Evolutionary conservation across 2,329 filamentous ascomycete species (phyloP), one percentile per base, ranked within the genome.

Genomic region (Biscogniauxia sp.): DNA sequence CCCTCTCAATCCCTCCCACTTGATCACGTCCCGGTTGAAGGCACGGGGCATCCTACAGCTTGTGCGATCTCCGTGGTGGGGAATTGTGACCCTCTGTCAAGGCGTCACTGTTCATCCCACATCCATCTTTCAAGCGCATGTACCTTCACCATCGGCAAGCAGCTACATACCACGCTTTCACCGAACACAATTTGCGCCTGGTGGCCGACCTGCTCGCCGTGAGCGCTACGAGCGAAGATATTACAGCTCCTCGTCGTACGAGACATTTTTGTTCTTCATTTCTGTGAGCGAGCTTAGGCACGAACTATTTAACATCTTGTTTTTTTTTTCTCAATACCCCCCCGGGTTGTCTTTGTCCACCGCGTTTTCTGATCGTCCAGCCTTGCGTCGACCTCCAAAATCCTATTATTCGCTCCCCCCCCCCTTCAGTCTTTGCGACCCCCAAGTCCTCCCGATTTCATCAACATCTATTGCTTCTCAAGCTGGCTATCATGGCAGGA

Each of bases 401-500:
- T 60, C 62, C 66, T 66, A 59, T 66, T 64, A 60, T 65, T 71
- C 68, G 72, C 66, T 61, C 61, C 61, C 59, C 61, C 61, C 64
- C n/a, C 61, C 61, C 59, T 59, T 60, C 64, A 60, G 45, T 57
- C 57, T 61, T 53, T 60, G 53, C 51, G 59, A 68, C 58, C 59
- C 57, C 55, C 41, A 54, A 57, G 7, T 32, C 51, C 55, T 59
- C 55, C 55, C 54, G 20, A 54, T 56, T 54, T 59, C 45, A 55
- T 51, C 58, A 63, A 53, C 61, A 53, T 45, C 60, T 53, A 55
- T 56, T 58, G 57, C 25, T 45, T 17, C 37, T 45, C 37, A 45
- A 45, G 61, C 58, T 59, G 60, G 52, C 53, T 61, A 53, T 58
- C 78, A 98, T 98, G 93, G 91, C 92, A 72, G 91, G 92, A 70